Evolutionary conservation across 2,329 filamentous ascomycete genomes (phyloP).

Genomic region (Alternaria tenuissima): DNA sequence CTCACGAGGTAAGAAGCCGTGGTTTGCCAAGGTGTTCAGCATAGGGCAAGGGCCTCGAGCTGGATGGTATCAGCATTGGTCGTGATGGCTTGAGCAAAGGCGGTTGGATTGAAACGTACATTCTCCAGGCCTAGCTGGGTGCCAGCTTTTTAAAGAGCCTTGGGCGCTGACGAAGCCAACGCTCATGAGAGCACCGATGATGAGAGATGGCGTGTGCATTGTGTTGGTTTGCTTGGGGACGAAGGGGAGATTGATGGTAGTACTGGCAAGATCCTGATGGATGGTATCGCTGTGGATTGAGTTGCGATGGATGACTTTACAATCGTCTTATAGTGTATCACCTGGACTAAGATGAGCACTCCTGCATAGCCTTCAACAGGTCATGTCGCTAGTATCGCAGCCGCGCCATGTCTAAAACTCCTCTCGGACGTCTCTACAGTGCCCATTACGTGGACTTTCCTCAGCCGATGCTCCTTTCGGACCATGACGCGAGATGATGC

Average conservation of each 20-base stretch:
- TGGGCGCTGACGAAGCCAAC: constrained; percentile 1
- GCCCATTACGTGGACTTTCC: background rate
- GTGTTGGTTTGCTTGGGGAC: background rate
- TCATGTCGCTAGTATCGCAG: background rate
- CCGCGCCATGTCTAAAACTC: background rate
- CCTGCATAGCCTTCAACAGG: background rate
- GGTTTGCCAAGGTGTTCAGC: constrained; percentile 43
- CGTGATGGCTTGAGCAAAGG: background rate
- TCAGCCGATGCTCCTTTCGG: background rate
- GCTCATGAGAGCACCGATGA: background rate
- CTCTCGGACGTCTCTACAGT: background rate
- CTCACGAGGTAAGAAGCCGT: constrained; percentile 38
- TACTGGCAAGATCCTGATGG: background rate
- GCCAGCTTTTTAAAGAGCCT: constrained; percentile 8
- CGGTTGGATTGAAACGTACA: background rate
- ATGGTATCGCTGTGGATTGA: background rate
- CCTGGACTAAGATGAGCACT: background rate
- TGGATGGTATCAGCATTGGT: background rate
- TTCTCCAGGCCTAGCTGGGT: constrained; percentile 1
- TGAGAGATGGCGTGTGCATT: background rate
- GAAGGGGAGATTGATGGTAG: background rate
- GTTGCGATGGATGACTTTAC: background rate
- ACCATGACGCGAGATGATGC: background rate
- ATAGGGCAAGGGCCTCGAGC: constrained; percentile 36
- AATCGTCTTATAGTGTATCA: background rate